Evolutionary conservation across 495 filamentous ascomycete species (phyloP), one percentile per base, ranked within the genome.

Genomic region (Massariosphaeria phaeospora): DNA sequence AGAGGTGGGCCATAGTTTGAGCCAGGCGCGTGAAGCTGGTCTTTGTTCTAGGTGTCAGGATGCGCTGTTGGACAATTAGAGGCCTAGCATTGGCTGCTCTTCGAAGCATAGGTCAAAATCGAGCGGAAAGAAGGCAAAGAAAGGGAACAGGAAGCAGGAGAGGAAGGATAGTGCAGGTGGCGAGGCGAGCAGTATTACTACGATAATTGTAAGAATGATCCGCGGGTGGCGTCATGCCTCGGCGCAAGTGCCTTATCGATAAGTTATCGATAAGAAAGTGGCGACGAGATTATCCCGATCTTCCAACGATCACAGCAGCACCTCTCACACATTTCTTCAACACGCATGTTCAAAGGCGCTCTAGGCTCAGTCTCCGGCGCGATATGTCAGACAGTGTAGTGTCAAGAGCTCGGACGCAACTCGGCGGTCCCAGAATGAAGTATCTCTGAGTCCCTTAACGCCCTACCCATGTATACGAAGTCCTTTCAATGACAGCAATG

Each of bases 1-100:
- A 50, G 34, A 82, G 39, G 61, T 82, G 79, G 20, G 76, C 72
- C 29, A 77, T 75, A 77, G 82, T 83, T 67, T 73, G 69, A 39
- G 64, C 54, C 20, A 79, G 65, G 41, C 74, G 72, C 47, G 61
- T 59, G 41, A 40, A 67, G 35, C 10, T 47, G 59, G 13, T 59
- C 52, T 11, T 8, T 23, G 29, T 24, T 3, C n/a, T 26, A 9
- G 24, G 18, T 43, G 6, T 46, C 18, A 13, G 25, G 13, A 25
- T 13, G 5, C 12, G 1, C n/a, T n/a, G n/a, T n/a, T n/a, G n/a
- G n/a, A n/a, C n/a, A n/a, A n/a, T 35, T 36, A 24, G 18, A 42
- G 34, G 24, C 50, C 11, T 33, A 50, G 17, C 17, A 62, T n/a
- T 57, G 38, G 73, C 47, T 40, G 61, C 41, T 56, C 65, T 66